phyloP scores from a whole-genome alignment of 257 asterid species.

The Nicotiana noctiflora region DNA sequence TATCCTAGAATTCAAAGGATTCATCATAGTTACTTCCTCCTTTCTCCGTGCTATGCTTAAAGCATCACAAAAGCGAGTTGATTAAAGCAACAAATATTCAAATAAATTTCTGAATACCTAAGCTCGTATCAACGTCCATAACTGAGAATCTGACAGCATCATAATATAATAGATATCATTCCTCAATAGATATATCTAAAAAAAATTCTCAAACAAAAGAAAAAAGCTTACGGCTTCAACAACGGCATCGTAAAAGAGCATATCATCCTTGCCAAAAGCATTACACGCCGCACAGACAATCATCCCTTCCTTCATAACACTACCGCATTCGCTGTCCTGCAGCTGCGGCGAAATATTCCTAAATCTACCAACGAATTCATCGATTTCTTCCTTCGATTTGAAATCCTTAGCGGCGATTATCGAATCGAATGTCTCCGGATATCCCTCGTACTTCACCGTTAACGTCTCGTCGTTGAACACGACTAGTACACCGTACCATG shows the following conservation, averaged over 20 bases:
- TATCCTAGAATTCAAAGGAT: neutral
- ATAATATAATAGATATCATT: neutral
- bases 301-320: slow-evolving; percentile 20
- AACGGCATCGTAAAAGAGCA: slow-evolving; percentile 49
- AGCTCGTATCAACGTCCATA: neutral
- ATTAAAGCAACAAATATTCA: neutral
- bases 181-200: neutral
- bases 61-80: neutral
- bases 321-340: slow-evolving; percentile 29
- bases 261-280: slow-evolving; percentile 23
- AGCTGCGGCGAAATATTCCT: slow-evolving; percentile 38
- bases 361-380: slow-evolving; percentile 28
- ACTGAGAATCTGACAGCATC: neutral
- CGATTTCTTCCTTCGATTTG: slow-evolving; percentile 22
- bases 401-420: slow-evolving; percentile 17
- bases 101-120: neutral
- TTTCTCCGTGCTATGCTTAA: neutral
- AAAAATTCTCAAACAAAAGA: too few species aligned
- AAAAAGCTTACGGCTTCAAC: slow-evolving; percentile 37
- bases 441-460: slow-evolving; percentile 21
- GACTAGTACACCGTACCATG: slow-evolving; percentile 42
- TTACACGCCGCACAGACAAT: slow-evolving; percentile 45
- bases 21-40: neutral
- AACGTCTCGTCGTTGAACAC: slow-evolving; percentile 14
- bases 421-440: neutral